Base-by-base conservation (phyloP, 257 asterid genomes). In the Capsicum rhomboideum region DNA sequence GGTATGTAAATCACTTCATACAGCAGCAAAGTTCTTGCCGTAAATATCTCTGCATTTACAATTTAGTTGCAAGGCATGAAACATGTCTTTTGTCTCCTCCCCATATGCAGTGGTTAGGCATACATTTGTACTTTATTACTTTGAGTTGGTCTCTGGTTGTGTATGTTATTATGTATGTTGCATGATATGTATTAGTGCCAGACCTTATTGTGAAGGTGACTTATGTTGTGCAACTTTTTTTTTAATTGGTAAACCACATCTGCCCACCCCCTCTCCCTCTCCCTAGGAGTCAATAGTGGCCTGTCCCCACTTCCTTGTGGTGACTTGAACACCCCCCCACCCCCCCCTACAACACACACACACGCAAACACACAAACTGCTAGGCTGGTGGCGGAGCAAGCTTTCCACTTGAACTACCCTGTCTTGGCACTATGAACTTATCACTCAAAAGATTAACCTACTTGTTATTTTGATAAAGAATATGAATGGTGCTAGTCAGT, bases 1-100 rank as follows among this genome's bases (percentile, higher is more conserved):
- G 98, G 98, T 93, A 93, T 77, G 94, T 75, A 50, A 16, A 75
- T 75, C 10, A 6, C 26, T 49, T 42, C 63, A 75, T 75, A 75
- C 2, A 75, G 17, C 9, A 26, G 44, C 61, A 50, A 50, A 8
- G 44, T 46, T 75, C 81, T 75, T 23, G 31, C 80, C 5, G 6
- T 72, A 72, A 72, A 44, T 37, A 72, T 49, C 80, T 75, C 40
- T 75, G 63, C 42, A 50, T 75, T 71, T 42, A 71, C 31, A 10
- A 71, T 42, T 42, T 71, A 18, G 20, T 71, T 71, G 54, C 2
- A 40, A 37, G 79, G 54, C 55, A 40, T 71, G 79, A 69, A 42
- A n/a, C 78, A 26, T 50, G 44, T 44, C 61, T 75, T 75, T 75
- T 75, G 16, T 16, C 61, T 49, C 23, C 40, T 49, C 4, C 26